phyloP scores from a whole-genome alignment of 805 yeast species.

The Starmerella floricola region DNA sequence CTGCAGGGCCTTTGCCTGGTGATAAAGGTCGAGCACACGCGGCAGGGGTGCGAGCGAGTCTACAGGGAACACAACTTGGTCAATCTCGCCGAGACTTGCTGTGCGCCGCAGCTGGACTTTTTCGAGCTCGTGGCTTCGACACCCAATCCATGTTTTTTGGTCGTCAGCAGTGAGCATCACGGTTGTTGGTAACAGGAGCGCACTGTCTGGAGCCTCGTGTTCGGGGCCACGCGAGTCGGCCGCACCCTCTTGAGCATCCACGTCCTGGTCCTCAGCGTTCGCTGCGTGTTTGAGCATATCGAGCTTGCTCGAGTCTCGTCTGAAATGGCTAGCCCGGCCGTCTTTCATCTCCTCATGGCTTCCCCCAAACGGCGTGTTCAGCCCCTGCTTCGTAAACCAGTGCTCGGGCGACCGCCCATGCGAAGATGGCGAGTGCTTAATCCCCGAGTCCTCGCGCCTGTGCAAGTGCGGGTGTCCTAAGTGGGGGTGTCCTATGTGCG shows the following conservation, averaged over 20 bases:
- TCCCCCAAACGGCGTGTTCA: too few relatives aligned
- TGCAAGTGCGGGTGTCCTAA: too few relatives aligned
- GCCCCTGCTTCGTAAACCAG: constrained; percentile 8
- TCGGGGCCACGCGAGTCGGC: neutral
- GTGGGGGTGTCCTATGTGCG: too few relatives aligned
- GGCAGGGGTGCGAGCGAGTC: constrained; percentile 19
- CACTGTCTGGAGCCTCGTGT: constrained; percentile 5
- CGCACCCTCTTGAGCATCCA: too few relatives aligned
- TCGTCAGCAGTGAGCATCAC: neutral
- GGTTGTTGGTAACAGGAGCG: neutral
- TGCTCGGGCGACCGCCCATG: constrained; percentile 5
- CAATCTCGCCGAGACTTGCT: constrained; percentile 16
- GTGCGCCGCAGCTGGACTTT: constrained; percentile 14
- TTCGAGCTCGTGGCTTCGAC: neutral
- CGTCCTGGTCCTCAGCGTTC: too few relatives aligned
- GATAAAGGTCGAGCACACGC: constrained; percentile 11
- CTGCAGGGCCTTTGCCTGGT: constrained; percentile 17
- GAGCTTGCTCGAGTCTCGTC: too few relatives aligned
- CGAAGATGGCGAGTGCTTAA: too few relatives aligned
- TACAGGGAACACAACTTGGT: constrained; percentile 17
- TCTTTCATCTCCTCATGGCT: too few relatives aligned
- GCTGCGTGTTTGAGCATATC: too few relatives aligned
- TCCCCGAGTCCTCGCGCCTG: too few relatives aligned
- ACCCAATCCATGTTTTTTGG: neutral
- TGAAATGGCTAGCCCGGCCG: too few relatives aligned